These are phyloP conservation scores for Lithohypha guttulata DNA, from an alignment of 2,329 filamentous ascomycete genomes.

Conservation along the genomic window DNA sequence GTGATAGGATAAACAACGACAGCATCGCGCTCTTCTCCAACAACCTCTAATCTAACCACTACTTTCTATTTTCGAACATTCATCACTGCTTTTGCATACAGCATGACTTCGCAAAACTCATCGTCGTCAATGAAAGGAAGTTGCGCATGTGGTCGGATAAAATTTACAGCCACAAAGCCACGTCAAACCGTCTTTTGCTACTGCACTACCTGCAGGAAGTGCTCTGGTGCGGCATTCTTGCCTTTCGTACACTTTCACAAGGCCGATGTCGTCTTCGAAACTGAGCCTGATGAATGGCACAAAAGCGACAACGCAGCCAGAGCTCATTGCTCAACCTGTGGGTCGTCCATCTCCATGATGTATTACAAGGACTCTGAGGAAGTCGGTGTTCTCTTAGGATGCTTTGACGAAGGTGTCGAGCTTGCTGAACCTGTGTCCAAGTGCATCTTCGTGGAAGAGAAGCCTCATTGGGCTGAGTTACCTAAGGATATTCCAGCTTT, in stretches of 20 bases:
- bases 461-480: conserved; percentile 30
- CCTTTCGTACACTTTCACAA: conserved; percentile 32
- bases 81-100: too few relatives aligned
- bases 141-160: conserved; percentile 18
- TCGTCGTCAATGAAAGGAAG: conserved; percentile 13
- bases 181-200: conserved; percentile 33
- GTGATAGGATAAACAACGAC: too few relatives aligned
- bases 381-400: conserved; percentile 30
- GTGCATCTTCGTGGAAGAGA: conserved; percentile 39
- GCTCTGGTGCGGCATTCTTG: conserved; percentile 37
- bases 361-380: conserved; percentile 27
- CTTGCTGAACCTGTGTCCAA: conserved; percentile 22
- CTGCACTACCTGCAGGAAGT: conserved; percentile 39
- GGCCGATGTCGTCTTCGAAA: conserved; percentile 26
- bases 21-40: too few relatives aligned
- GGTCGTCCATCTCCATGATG: conserved; percentile 36
- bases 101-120: not conserved
- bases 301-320: conserved; percentile 33
- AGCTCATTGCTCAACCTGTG: conserved; percentile 37
- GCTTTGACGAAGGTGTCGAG: conserved; percentile 31
- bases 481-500: conserved; percentile 28
- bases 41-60: too few relatives aligned
- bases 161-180: conserved; percentile 23
- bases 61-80: too few relatives aligned
- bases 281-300: conserved; percentile 24